Base-by-base conservation (phyloP, 768 basidiomycete genomes). In the Dictyophora rubrovolvata region DNA sequence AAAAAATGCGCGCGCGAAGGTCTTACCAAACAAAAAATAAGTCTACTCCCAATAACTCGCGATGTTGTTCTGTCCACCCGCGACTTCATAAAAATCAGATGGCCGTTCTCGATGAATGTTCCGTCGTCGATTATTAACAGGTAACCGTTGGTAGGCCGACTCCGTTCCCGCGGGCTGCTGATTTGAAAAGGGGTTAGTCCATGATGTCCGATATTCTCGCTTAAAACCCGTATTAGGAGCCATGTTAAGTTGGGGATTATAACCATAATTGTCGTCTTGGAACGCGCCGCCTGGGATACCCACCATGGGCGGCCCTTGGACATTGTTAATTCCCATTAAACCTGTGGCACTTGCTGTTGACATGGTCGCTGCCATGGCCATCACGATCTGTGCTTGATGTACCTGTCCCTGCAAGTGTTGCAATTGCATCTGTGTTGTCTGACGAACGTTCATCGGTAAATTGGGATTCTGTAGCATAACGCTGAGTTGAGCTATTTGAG, bases 111-210 rank as follows among this genome's bases (percentile, higher is more conserved):
- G 79, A 71, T 93, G 91, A 63, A 88, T 66, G 64, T 83, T 83
- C 66, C 87, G 75, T 55, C 89, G 79, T 60, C 89, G 78, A 65
- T 88, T 89, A 66, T 91, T 92, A 56, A 93, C 72, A 33, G 89
- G 89, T 53, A 90, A 67, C 36, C 90, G 78, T 69, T 93, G 90
- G 68, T 93, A 92, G n/a, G 89, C 86, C 6, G 89, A 91, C 62
- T 92, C 89, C 66, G 84, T 82, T 6, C 78, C 77, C 54, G 79
- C 78, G 33, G 79, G 77, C 68, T 87, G 85, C 65, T 88, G 85
- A 62, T 79, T 82, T 50, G 76, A 64, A 68, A 78, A 87, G 60
- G 77, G 76, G 64, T 75, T 77, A 62, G 74, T 71, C 73, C 75
- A 79, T 37, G 66, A 74, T 72, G 74, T 69, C 62, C 75, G 75